phyloP scores from a whole-genome alignment of 2,329 filamentous ascomycete genomes.

The Ascochyta rabiei region DNA sequence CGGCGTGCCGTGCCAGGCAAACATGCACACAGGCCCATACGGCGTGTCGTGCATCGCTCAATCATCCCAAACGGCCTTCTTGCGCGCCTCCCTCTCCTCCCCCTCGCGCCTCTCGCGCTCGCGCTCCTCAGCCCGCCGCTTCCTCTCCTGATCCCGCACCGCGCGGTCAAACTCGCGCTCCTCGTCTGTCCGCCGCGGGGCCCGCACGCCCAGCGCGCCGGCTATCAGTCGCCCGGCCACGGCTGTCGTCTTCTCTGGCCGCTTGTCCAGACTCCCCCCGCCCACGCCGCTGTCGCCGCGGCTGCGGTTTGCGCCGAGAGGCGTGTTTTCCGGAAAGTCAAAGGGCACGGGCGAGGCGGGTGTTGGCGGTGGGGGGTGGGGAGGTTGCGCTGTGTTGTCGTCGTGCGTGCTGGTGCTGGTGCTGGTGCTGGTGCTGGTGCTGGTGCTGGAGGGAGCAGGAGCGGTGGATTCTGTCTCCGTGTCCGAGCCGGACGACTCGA shows the following conservation, averaged over 20 bases:
- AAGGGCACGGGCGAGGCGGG: constrained; percentile 44
- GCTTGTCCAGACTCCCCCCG: constrained; percentile 34
- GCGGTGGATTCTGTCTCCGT: constrained; percentile 42
- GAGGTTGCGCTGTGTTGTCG: constrained; percentile 19
- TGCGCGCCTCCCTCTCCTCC: constrained; percentile 73
- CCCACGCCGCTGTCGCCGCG: constrained; percentile 33
- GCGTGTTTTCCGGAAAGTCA: constrained; percentile 38
- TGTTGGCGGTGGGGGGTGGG: constrained; percentile 43
- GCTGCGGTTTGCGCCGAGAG: constrained; percentile 19
- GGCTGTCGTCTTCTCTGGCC: constrained; percentile 92
- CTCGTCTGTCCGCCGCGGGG: constrained; percentile 83
- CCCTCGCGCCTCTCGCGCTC: constrained; percentile 67
- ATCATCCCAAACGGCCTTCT: constrained; percentile 83
- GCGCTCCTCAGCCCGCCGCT: constrained; percentile 73
- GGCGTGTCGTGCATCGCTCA: constrained; percentile 26
- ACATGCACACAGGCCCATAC: not conserved
- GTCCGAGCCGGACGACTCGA: constrained; percentile 61
- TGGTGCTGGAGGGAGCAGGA: constrained; percentile 16
- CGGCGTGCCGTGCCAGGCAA: constrained; percentile 1
- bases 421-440: constrained; percentile 16
- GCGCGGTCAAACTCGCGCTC: constrained; percentile 85
- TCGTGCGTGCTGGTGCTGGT: constrained; percentile 12
- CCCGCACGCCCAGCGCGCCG: constrained; percentile 79
- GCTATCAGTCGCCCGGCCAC: constrained; percentile 91
- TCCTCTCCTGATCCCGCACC: constrained; percentile 82